These are phyloP conservation scores for Viola pubescens DNA, from an alignment of 441 rosid species.

Conservation along the genomic window DNA sequence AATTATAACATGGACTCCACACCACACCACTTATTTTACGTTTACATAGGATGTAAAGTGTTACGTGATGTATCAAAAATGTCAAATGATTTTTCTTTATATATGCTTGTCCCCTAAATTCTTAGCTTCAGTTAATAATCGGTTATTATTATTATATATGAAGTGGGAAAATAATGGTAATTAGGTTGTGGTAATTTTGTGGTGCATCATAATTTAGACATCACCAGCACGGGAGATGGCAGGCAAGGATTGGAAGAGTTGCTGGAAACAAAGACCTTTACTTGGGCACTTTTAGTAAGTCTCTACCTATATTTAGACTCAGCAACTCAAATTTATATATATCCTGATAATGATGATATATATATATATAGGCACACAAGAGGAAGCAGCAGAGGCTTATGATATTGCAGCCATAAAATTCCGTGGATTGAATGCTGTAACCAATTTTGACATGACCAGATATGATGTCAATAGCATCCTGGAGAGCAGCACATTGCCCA, in stretches of 20 bases:
- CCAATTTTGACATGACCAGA: conserved; percentile 88
- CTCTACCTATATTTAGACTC: neutral
- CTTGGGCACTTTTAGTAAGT: conserved; percentile 86
- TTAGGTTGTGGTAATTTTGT: neutral
- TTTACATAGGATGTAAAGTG: too few relatives aligned
- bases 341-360: neutral
- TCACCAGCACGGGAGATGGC: conserved; percentile 98
- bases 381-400: conserved; percentile 97
- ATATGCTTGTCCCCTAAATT: too few relatives aligned
- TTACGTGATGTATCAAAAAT: too few relatives aligned
- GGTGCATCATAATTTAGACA: conserved; percentile 36
- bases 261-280: conserved; percentile 98
- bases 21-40: too few relatives aligned
- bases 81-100: too few relatives aligned
- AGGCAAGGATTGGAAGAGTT: conserved; percentile 93
- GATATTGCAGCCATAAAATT: conserved; percentile 96
- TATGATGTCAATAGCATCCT: conserved; percentile 80
- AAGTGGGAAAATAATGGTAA: neutral
- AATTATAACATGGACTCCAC: too few relatives aligned
- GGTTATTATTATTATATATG: too few relatives aligned
- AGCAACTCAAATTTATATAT: conserved; percentile 96
- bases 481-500: conserved; percentile 78
- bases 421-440: conserved; percentile 83
- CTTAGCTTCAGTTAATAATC: too few relatives aligned
- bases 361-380: conserved; percentile 62